Evolutionary conservation across 2,329 filamentous ascomycete genomes (phyloP).

Genomic region (Botrytis squamosa): DNA sequence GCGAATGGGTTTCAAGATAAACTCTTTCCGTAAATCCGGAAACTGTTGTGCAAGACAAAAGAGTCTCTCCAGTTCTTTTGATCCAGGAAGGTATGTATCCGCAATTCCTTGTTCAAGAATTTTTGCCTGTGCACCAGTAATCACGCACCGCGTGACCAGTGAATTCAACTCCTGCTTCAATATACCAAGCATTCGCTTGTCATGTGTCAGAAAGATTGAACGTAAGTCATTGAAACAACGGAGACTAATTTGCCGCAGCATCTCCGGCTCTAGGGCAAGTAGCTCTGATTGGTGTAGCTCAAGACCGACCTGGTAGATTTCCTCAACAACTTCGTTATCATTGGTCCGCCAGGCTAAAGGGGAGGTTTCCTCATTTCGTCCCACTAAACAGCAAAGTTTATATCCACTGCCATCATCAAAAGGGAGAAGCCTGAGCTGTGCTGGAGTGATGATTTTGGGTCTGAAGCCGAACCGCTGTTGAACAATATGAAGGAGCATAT

Average conservation of each 20-base stretch:
- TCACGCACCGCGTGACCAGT: constrained; percentile 25
- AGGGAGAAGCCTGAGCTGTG: background rate
- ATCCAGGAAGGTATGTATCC: constrained; percentile 6
- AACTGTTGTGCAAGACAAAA: background rate
- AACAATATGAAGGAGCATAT: constrained; percentile 1
- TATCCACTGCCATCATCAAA: background rate
- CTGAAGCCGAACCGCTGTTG: background rate
- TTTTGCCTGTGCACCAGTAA: background rate
- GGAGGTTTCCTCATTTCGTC: background rate
- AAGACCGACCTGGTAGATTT: constrained; percentile 35
- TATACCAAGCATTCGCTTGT: constrained; percentile 40
- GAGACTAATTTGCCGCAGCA: constrained; percentile 33
- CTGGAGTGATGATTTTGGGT: constrained; percentile 6
- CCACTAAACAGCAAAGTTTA: background rate
- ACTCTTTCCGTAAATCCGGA: background rate
- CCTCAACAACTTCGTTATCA: background rate
- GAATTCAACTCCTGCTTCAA: constrained; percentile 36
- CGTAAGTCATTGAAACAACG: constrained; percentile 40
- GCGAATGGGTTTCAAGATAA: constrained; percentile 1
- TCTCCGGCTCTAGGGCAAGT: constrained; percentile 27
- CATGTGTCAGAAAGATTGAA: constrained; percentile 38
- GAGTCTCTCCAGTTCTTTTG: background rate
- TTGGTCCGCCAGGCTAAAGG: background rate
- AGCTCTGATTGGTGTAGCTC: constrained; percentile 40
- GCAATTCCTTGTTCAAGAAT: constrained; percentile 6